These are phyloP conservation scores for Candida adriatica DNA, from an alignment of 805 yeast genomes.

Conservation along the genomic window DNA sequence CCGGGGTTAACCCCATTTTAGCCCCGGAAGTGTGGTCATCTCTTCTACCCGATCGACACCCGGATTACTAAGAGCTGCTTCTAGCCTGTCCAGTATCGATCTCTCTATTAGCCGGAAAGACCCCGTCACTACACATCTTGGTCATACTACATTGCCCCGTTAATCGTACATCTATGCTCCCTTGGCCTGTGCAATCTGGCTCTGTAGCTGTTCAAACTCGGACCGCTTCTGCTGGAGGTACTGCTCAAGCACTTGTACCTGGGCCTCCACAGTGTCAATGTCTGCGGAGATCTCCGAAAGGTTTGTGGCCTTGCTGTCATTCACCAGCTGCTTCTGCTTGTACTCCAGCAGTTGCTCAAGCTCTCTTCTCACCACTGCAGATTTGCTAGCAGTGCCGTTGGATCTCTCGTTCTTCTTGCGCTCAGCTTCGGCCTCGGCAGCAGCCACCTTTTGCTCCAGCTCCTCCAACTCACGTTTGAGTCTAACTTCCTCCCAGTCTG, in stretches of 20 bases:
- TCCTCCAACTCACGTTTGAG: conserved; percentile 72
- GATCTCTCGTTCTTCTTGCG: conserved; percentile 27
- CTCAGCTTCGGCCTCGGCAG: conserved; percentile 45
- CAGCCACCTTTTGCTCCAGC: conserved; percentile 56
- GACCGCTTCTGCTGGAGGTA: conserved; percentile 54
- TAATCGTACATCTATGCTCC: too few relatives aligned
- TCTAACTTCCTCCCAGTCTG: conserved; percentile 91
- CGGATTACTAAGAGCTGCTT: too few relatives aligned
- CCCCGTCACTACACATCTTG: too few relatives aligned
- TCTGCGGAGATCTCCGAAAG: conserved; percentile 52
- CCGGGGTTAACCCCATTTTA: too few relatives aligned
- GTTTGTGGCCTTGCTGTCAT: conserved; percentile 28
- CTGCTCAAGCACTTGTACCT: conserved; percentile 64
- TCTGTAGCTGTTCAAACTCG: conserved; percentile 48
- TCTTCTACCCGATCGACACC: too few relatives aligned
- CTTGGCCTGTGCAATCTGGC: conserved; percentile 29
- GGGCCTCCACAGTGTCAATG: conserved; percentile 65
- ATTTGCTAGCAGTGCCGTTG: conserved; percentile 18
- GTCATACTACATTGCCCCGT: too few relatives aligned
- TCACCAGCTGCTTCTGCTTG: conserved; percentile 54
- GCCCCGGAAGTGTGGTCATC: too few relatives aligned
- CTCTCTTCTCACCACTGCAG: conserved; percentile 47
- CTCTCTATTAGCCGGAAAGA: too few relatives aligned
- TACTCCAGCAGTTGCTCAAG: conserved; percentile 76
- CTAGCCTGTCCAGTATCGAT: too few relatives aligned